Conservation (phyloP, 352 stramenopile species). For the Globisporangium alternatum region DNA sequence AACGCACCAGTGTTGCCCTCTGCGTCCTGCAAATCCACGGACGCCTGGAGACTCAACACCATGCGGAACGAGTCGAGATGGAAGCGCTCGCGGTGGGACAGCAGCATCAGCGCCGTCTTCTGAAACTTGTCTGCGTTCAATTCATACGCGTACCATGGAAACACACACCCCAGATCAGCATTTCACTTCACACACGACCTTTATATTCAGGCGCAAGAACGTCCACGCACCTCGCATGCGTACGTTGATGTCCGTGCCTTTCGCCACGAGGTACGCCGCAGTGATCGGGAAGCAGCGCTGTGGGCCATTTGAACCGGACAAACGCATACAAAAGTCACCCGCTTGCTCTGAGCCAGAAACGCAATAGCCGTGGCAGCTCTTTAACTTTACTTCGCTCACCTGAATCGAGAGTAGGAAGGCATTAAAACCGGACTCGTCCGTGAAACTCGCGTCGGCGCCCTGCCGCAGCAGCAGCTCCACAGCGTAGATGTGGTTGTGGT, state of each 20-base stretch:
- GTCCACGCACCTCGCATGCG: slow-evolving; percentile 34
- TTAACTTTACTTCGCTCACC: slow-evolving; percentile 10
- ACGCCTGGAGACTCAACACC: slow-evolving; percentile 67
- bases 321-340: not conserved
- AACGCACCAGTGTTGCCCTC: slow-evolving; percentile 66
- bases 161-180: not conserved
- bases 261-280: slow-evolving; percentile 73
- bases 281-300: slow-evolving; percentile 71
- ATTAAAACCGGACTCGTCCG: slow-evolving; percentile 49
- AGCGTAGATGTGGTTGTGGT: slow-evolving; percentile 77
- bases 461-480: slow-evolving; percentile 68
- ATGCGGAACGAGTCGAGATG: slow-evolving; percentile 82
- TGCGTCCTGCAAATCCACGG: slow-evolving; percentile 46
- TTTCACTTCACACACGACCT: not conserved
- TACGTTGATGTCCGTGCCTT: slow-evolving; percentile 64
- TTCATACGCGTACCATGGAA: not conserved
- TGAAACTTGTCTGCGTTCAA: slow-evolving; percentile 22
- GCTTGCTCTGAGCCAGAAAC: too few species aligned
- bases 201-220: not conserved
- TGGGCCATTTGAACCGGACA: not conserved
- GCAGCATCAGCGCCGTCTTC: slow-evolving; percentile 68
- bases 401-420: slow-evolving; percentile 69
- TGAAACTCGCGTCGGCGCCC: slow-evolving; percentile 50
- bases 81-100: slow-evolving; percentile 67
- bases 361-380: too few species aligned